Evolutionary conservation across 177 flowering plant genomes (phyloP).

Genomic region (Vitis hybrid): DNA sequence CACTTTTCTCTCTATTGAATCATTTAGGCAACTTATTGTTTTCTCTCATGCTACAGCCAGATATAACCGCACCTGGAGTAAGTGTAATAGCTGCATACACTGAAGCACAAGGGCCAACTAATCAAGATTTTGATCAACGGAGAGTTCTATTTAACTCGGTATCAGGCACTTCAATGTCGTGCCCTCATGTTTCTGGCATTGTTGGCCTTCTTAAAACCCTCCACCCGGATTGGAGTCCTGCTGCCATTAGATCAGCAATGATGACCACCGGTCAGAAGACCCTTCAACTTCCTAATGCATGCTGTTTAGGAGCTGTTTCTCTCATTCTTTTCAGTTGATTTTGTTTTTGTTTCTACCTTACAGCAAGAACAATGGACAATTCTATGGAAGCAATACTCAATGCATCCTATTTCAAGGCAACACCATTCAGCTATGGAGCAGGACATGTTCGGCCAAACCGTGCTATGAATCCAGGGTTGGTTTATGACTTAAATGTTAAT

Average conservation of each 20-base stretch:
- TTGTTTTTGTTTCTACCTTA: background rate
- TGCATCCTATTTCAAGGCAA: conserved; percentile 21
- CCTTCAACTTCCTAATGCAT: background rate
- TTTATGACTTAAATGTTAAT: conserved; percentile 27
- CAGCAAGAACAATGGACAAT: conserved; percentile 38
- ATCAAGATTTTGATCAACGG: conserved; percentile 33
- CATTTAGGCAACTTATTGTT: background rate
- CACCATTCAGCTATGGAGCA: conserved; percentile 47
- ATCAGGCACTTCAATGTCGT: conserved; percentile 83
- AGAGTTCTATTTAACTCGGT: conserved; percentile 34
- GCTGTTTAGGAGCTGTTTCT: background rate
- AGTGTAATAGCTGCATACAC: conserved; percentile 67
- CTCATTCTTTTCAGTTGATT: background rate
- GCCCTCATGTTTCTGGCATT: conserved; percentile 78
- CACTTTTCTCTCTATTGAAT: background rate
- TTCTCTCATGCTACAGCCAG: conserved; percentile 46
- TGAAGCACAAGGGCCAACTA: conserved; percentile 38
- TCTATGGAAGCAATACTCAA: conserved; percentile 20
- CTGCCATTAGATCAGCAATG: conserved; percentile 73
- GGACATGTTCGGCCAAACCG: conserved; percentile 42
- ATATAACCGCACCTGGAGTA: conserved; percentile 79
- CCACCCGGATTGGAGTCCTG: conserved; percentile 74
- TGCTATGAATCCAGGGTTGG: conserved; percentile 48
- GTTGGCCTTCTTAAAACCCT: conserved; percentile 63
- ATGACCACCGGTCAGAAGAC: conserved; percentile 55